phyloP scores from a whole-genome alignment of 2,329 filamentous ascomycete genomes.

The Zymoseptoria ardabiliae region DNA sequence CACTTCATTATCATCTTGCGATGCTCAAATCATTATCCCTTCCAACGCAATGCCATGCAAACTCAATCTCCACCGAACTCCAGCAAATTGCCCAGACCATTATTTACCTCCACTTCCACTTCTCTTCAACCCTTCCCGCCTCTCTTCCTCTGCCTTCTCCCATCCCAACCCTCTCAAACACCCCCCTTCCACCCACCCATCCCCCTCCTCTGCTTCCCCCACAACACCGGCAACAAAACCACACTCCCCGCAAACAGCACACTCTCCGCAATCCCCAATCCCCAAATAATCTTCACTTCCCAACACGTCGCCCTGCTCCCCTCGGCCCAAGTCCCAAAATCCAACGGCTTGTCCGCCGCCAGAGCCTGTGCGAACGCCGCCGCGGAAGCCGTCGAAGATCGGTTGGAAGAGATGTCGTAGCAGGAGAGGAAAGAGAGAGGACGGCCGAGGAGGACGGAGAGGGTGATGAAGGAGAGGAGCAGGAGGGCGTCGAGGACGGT shows the following conservation, averaged over 20 bases:
- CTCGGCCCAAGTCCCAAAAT: conserved; percentile 51
- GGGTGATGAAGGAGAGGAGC: conserved; percentile 69
- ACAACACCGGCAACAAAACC: conserved; percentile 41
- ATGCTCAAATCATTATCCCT: not conserved
- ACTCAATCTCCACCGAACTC: not conserved
- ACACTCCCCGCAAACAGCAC: conserved; percentile 42
- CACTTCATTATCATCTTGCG: not conserved
- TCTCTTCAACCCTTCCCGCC: too few relatives aligned
- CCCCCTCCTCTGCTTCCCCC: conserved; percentile 44
- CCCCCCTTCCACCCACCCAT: conserved; percentile 9
- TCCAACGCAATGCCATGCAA: not conserved
- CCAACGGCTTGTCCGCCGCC: conserved; percentile 44
- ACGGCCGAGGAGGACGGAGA: conserved; percentile 69
- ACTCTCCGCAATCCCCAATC: conserved; percentile 69
- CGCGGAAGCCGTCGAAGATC: conserved; percentile 41
- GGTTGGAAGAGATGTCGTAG: conserved; percentile 44
- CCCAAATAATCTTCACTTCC: conserved; percentile 84
- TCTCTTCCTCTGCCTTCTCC: too few relatives aligned
- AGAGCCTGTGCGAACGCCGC: conserved; percentile 50
- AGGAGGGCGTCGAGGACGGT: conserved; percentile 60
- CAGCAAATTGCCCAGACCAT: not conserved
- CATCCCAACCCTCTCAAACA: conserved; percentile 1
- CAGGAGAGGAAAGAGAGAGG: conserved; percentile 75
- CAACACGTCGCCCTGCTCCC: conserved; percentile 61
- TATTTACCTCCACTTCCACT: not conserved